Evolutionary conservation across 768 basidiomycete genomes (phyloP).

Genomic region (Hygrophoropsis aurantiaca): DNA sequence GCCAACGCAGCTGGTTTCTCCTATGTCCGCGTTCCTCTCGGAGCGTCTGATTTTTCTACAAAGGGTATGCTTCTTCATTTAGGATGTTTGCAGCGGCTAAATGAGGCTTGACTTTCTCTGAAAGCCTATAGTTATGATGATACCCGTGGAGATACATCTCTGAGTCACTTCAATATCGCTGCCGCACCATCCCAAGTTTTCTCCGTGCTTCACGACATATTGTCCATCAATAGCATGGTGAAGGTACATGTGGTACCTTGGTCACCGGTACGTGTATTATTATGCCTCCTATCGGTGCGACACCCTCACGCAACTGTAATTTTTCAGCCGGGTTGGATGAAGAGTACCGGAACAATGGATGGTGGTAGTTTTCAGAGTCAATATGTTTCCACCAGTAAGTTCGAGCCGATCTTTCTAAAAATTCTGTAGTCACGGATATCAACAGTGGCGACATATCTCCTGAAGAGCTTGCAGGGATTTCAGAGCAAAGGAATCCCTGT

Average conservation of each 20-base stretch:
- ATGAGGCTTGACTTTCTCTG: not conserved
- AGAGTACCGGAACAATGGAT: conserved; percentile 56
- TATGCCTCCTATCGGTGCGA: not conserved
- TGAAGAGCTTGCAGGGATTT: conserved; percentile 66
- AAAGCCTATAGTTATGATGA: conserved; percentile 32
- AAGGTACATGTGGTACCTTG: conserved; percentile 59
- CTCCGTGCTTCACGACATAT: conserved; percentile 29
- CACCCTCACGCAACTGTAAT: not conserved
- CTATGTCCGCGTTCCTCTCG: conserved; percentile 31
- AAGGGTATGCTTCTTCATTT: conserved; percentile 7
- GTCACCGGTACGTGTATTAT: conserved; percentile 51
- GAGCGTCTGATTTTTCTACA: conserved; percentile 33
- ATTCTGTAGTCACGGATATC: conserved; percentile 2
- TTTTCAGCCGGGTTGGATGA: conserved; percentile 71
- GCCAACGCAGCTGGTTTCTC: conserved; percentile 28
- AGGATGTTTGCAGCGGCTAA: not conserved
- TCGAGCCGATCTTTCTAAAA: not conserved
- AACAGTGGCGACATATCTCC: conserved; percentile 62
- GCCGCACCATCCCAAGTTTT: conserved; percentile 32
- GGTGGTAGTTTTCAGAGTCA: conserved; percentile 52
- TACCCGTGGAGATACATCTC: conserved; percentile 23
- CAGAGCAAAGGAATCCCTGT: conserved; percentile 50
- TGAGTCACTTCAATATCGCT: conserved; percentile 27
- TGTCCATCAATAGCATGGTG: conserved; percentile 25
- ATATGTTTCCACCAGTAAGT: conserved; percentile 45